Conservation (phyloP, 2,329 filamentous ascomycete species). For the Alternaria ventricosa region DNA sequence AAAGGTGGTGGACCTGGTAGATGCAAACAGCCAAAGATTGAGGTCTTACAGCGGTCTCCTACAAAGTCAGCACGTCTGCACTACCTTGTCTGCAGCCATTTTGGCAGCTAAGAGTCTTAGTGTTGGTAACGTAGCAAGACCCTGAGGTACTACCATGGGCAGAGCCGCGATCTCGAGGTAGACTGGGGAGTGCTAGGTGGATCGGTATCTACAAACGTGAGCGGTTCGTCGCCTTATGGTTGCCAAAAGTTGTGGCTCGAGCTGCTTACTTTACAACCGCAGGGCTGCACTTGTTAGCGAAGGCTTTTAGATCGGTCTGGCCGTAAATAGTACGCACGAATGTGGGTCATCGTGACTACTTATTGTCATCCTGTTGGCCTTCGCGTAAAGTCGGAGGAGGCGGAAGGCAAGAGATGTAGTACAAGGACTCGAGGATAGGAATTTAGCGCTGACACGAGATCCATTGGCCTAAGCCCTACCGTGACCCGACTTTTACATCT, state of each 20-base stretch:
- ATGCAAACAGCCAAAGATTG: background rate
- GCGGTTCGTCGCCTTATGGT: background rate
- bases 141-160: background rate
- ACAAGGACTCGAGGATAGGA: background rate
- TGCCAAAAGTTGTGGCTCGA: background rate
- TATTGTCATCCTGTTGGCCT: background rate
- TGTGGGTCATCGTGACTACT: background rate
- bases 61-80: conserved; percentile 1
- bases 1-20: background rate
- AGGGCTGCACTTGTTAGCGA: background rate
- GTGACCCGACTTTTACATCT: background rate
- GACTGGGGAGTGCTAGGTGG: background rate
- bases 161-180: background rate
- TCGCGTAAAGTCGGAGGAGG: background rate
- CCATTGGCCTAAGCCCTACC: background rate
- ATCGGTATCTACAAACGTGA: background rate
- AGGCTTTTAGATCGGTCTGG: background rate
- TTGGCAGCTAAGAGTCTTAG: background rate
- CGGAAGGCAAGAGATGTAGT: background rate
- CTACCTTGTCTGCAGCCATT: background rate
- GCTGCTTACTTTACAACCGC: background rate
- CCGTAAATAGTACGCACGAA: background rate
- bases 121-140: background rate
- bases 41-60: background rate
- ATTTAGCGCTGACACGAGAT: background rate